These are phyloP conservation scores for Pseudonitzschia pungens DNA, from an alignment of 108 stramenopile genomes.

Conservation along the genomic window DNA sequence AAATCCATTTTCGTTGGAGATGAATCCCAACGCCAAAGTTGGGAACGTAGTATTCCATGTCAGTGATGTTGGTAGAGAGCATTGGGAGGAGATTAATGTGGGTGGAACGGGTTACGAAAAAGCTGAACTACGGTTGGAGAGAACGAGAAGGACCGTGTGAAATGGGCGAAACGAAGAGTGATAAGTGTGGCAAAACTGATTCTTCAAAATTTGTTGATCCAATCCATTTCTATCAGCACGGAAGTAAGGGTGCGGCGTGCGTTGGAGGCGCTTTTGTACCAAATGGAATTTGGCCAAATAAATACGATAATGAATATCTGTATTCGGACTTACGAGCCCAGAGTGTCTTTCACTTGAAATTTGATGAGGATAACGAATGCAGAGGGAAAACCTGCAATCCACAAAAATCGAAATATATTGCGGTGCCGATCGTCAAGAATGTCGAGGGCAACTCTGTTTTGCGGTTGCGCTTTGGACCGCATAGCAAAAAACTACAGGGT, in stretches of 20 bases:
- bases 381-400: slow-evolving; percentile 12
- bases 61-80: slow-evolving; percentile 30
- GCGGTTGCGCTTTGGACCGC: slow-evolving; percentile 32
- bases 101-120: slow-evolving; percentile 21
- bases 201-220: slow-evolving; percentile 21
- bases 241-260: slow-evolving; percentile 16
- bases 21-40: slow-evolving; percentile 28
- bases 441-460: slow-evolving; percentile 10
- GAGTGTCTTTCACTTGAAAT: slow-evolving; percentile 4
- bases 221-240: slow-evolving; percentile 26
- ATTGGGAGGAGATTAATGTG: slow-evolving; percentile 35
- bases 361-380: slow-evolving; percentile 11
- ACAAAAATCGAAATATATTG: slow-evolving; percentile 2
- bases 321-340: slow-evolving; percentile 28
- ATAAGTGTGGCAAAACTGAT: slow-evolving; percentile 11
- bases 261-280: slow-evolving; percentile 30
- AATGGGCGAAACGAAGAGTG: not conserved
- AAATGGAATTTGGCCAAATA: slow-evolving; percentile 27
- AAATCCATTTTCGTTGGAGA: slow-evolving; percentile 31
- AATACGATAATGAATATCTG: slow-evolving; percentile 23
- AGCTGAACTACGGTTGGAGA: slow-evolving; percentile 35
- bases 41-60: slow-evolving; percentile 17
- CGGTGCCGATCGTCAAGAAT: not conserved
- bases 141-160: slow-evolving; percentile 36
- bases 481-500: slow-evolving; percentile 20